Evolutionary conservation across 768 basidiomycete genomes (phyloP).

Genomic region (Botryobasidium botryosum): DNA sequence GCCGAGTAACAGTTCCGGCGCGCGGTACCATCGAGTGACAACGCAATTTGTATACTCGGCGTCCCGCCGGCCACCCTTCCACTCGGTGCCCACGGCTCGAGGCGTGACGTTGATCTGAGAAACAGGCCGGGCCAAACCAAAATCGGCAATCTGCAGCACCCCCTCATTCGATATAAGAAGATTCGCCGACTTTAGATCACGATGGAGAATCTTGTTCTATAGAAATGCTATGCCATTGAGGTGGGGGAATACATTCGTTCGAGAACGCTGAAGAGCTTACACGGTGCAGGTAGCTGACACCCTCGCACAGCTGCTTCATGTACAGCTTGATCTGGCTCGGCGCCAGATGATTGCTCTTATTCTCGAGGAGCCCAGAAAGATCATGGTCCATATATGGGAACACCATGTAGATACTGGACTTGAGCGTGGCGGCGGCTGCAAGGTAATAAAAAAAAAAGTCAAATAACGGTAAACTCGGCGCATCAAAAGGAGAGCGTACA

Average conservation of each 20-base stretch:
- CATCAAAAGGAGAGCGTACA: neutral
- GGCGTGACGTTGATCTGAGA: conserved; percentile 20
- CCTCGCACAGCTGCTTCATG: conserved; percentile 91
- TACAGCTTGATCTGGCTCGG: conserved; percentile 87
- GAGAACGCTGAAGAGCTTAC: conserved; percentile 31
- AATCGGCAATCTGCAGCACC: conserved; percentile 78
- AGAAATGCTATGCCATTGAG: conserved; percentile 4
- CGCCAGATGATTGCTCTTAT: conserved; percentile 68
- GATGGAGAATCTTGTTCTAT: conserved; percentile 91
- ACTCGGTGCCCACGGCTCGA: too few species aligned
- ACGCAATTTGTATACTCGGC: conserved; percentile 85
- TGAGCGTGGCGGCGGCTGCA: too few species aligned
- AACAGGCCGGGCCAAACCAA: conserved; percentile 77
- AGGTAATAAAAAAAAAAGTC: too few species aligned
- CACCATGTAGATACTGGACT: conserved; percentile 63
- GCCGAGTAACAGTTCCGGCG: conserved; percentile 82
- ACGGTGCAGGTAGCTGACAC: conserved; percentile 88
- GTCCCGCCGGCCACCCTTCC: conserved; percentile 35
- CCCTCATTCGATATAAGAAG: conserved; percentile 82
- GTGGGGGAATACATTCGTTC: conserved; percentile 7
- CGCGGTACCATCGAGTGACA: conserved; percentile 88
- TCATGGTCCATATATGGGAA: conserved; percentile 99
- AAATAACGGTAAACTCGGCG: too few species aligned
- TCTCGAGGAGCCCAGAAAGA: conserved; percentile 84
- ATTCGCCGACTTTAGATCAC: conserved; percentile 98